Conservation (phyloP, 208 protist genomes). For the Crithidia expoeki region DNA sequence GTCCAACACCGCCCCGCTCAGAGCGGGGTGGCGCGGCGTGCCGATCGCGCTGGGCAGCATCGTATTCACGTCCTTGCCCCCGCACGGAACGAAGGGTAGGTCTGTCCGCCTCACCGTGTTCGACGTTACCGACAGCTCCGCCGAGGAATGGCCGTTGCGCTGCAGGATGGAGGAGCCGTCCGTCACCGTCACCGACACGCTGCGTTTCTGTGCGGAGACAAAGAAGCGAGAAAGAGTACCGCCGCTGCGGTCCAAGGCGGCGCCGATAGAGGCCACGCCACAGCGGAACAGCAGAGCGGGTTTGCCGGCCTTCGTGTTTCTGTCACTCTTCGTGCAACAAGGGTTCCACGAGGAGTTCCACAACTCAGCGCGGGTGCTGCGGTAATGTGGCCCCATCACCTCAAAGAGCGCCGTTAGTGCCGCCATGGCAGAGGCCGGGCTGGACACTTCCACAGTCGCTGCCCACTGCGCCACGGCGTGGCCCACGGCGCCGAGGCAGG, state of each 20-base stretch:
- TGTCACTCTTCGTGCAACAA: not conserved
- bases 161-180: not conserved
- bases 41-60: constrained; percentile 1
- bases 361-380: constrained; percentile 29
- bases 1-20: constrained; percentile 5
- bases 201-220: constrained; percentile 20
- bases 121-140: constrained; percentile 4
- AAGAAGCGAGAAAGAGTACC: constrained; percentile 47
- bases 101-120: constrained; percentile 6
- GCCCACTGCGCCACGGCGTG: constrained; percentile 57
- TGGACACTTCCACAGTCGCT: constrained; percentile 41
- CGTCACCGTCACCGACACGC: not conserved
- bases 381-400: constrained; percentile 41
- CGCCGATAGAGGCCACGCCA: constrained; percentile 17
- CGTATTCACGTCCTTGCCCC: not conserved
- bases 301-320: not conserved
- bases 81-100: constrained; percentile 6
- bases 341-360: constrained; percentile 19
- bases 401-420: constrained; percentile 65
- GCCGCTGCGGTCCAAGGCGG: constrained; percentile 19
- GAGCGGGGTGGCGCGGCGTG: constrained; percentile 3
- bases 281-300: constrained; percentile 31
- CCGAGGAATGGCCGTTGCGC: not conserved
- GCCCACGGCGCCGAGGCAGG: constrained; percentile 52
- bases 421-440: constrained; percentile 38